A percentile compares a stretch with the other conserved stretches of the same genome.
phyloP scores from a whole-genome alignment of 768 basidiomycete species.

The Hypholoma fasciculare region DNA sequence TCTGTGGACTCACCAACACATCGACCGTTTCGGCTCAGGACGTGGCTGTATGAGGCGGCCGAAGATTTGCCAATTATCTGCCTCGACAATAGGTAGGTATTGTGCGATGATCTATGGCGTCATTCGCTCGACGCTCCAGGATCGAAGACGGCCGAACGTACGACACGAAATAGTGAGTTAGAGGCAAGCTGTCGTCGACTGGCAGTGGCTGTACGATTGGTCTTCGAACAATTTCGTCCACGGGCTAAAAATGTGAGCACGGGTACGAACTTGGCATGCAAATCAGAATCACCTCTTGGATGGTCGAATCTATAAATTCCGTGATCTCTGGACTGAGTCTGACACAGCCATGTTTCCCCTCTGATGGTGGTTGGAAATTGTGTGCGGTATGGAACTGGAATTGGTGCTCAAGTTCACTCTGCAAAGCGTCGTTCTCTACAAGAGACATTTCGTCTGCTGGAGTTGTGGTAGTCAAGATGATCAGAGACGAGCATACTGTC shows the following conservation, averaged over 20 bases:
- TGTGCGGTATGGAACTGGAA: slow-evolving; percentile 33
- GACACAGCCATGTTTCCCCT: slow-evolving; percentile 13
- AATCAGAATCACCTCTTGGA: slow-evolving; percentile 27
- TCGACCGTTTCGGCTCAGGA: slow-evolving; percentile 49
- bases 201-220: slow-evolving; percentile 34
- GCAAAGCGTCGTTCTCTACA: background rate
- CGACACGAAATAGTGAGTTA: slow-evolving; percentile 62
- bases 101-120: slow-evolving; percentile 55
- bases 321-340: slow-evolving; percentile 40
- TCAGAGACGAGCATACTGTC: background rate
- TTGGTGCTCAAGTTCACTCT: slow-evolving; percentile 7
- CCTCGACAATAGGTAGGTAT: slow-evolving; percentile 61
- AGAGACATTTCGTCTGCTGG: background rate
- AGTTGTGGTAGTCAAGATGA: background rate
- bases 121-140: background rate
- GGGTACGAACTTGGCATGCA: background rate
- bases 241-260: slow-evolving; percentile 21
- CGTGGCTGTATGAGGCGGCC: slow-evolving; percentile 53
- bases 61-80: slow-evolving; percentile 58
- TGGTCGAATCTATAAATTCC: slow-evolving; percentile 28
- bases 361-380: slow-evolving; percentile 26
- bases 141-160: slow-evolving; percentile 23
- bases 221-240: slow-evolving; percentile 34
- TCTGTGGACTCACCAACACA: slow-evolving; percentile 40
- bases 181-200: slow-evolving; percentile 44